Evolutionary conservation across 1,284 basidiomycete genomes (phyloP), one percentile per base, ranked within the genome.

Genomic region (Naganishia sp.): DNA sequence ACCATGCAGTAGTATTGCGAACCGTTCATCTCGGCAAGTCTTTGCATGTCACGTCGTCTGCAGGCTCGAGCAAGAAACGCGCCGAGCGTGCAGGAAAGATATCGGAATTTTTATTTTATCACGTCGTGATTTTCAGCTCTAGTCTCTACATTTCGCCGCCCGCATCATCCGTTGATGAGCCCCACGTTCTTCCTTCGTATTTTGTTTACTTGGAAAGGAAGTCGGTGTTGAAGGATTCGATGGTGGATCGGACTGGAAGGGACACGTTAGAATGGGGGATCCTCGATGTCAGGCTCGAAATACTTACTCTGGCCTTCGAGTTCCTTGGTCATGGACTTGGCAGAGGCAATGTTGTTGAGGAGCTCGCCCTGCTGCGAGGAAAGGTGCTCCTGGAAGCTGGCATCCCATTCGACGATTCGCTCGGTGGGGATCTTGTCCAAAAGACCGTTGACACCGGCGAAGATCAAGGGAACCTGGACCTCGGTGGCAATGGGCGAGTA

Each of bases 401-500:
- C 85, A 82, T 97, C 94, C 94, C 94, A 97, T 74, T 87, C 87
- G 74, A 88, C 90, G 80, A 98, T 97, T 84, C 94, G 85, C 77
- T 96, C 92, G 68, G 95, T 92, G 65, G 90, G 90, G 81, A 98
- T 90, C 60, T 90, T 83, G 81, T 98, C 94, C 73, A 94, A 89
- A 72, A 95, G 87, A 92, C 94, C 94, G 83, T 97, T 94, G 77
- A 98, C 95, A 89, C 95, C 95, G 74, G 94, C 94, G 82, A 95
- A 97, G 84, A 98, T 94, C 80, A 97, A 92, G 72, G 95, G 95
- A 74, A 97, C 92, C 86, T 96, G 94, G 74, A 98, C 83, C 84
- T 98, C 94, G 75, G 78, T 61, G 68, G 65, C 54, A 42, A 90
- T 80, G 68, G 90, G 90, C 79, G 94, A 89, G 84, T 96, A 98